Percentiles rank a stretch among this genome's conserved stretches.
Evolutionary conservation across 1,284 basidiomycete species (phyloP).

Genomic region (Ceratobasidium sp.): DNA sequence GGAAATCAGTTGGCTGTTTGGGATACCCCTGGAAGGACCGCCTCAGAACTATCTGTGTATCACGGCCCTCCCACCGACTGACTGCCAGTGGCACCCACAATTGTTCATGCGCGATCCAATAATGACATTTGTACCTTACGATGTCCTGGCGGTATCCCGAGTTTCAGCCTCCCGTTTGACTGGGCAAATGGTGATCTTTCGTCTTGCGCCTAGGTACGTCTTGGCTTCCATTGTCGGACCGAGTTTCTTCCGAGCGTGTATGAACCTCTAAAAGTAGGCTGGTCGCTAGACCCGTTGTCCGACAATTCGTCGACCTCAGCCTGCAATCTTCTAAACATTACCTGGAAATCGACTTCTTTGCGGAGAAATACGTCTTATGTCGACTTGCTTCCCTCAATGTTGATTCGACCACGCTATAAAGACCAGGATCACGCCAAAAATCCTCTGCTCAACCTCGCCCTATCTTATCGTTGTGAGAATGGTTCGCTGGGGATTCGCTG

Average conservation of each 20-base stretch:
- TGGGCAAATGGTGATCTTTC: not conserved
- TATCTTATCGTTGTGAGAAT: not conserved
- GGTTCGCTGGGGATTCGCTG: not conserved
- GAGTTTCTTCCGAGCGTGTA: slow-evolving; percentile 13
- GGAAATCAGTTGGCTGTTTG: no score
- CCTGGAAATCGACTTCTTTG: not conserved
- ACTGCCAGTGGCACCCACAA: no score
- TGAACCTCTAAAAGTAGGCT: not conserved
- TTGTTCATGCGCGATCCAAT: no score
- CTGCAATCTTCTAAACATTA: not conserved
- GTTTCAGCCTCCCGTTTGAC: slow-evolving; percentile 19
- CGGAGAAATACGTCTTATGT: slow-evolving; percentile 11
- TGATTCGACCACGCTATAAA: no score
- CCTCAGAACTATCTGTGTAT: no score
- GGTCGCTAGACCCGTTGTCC: not conserved
- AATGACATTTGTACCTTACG: no score
- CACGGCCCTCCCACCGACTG: no score
- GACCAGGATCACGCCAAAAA: no score
- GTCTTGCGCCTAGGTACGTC: slow-evolving; percentile 49
- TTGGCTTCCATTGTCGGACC: slow-evolving; percentile 10
- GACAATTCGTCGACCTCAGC: slow-evolving; percentile 27
- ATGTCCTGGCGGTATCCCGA: not conserved
- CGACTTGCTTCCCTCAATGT: not conserved
- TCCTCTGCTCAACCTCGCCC: no score
- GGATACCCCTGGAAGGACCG: no score